Evolutionary conservation across 176 grass and related monocot genomes (phyloP).

Genomic region (Aegilops tauschii): DNA sequence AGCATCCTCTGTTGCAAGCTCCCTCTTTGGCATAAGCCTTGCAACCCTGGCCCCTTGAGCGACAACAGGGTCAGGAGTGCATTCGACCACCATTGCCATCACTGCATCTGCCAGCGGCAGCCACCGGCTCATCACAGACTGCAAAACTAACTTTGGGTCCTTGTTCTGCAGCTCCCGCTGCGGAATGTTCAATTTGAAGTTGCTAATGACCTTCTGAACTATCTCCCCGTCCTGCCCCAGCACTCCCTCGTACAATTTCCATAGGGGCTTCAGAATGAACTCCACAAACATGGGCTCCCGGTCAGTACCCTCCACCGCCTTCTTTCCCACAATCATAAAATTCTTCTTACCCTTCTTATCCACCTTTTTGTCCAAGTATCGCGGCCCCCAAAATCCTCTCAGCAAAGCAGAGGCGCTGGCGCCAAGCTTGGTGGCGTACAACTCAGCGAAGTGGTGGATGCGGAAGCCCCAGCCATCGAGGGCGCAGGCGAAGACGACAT

Average conservation of each 20-base stretch:
- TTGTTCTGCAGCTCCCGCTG: conserved; percentile 71
- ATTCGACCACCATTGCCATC: conserved; percentile 78
- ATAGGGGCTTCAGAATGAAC: conserved; percentile 68
- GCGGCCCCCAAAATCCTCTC: conserved; percentile 76
- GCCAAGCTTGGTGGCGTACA: conserved; percentile 47
- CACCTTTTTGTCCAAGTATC: conserved; percentile 58
- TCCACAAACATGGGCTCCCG: conserved; percentile 89
- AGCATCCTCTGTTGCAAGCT: conserved; percentile 39
- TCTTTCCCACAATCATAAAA: conserved; percentile 74
- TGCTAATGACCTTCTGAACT: conserved; percentile 10
- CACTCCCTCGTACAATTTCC: conserved; percentile 50
- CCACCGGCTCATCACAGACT: conserved; percentile 88
- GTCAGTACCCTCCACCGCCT: conserved; percentile 53
- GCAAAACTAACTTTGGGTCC: conserved; percentile 70
- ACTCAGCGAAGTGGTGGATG: conserved; percentile 61
- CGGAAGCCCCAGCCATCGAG: conserved; percentile 96
- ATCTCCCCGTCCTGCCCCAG: neutral
- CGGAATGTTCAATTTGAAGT: conserved; percentile 12
- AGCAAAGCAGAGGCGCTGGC: conserved; percentile 34
- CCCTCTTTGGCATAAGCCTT: conserved; percentile 73
- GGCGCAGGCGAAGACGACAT: conserved; percentile 78
- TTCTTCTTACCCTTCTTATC: conserved; percentile 41
- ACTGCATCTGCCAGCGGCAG: conserved; percentile 70
- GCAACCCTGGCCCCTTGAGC: conserved; percentile 63
- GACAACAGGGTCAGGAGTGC: conserved; percentile 68